Evolutionary conservation across 306 rosid species (phyloP), one percentile per base, ranked within the genome.

Genomic region (Oxytropis ochrocephala): DNA sequence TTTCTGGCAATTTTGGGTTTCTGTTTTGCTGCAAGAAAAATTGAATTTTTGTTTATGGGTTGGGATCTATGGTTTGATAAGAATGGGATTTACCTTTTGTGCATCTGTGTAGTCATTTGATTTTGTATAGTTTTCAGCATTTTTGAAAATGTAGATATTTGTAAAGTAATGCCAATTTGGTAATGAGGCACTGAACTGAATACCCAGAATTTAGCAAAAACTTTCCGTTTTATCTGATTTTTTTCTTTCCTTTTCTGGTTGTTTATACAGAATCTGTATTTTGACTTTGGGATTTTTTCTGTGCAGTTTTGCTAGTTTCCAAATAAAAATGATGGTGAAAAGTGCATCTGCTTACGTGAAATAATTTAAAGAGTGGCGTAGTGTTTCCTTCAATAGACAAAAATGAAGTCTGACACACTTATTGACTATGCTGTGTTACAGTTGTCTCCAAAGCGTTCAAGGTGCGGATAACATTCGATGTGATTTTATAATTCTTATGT

Each of bases 371-470:
- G 64, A 64, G 78, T 65, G 80, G 72, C 73, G 76, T 52, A 57
- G 80, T 56, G 49, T 65, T 65, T 35, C 60, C 72, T 62, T 44
- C 9, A 72, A 73, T 67, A 75, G 67, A 70, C 53, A 73, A 89
- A 84, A 85, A 95, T 95, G 99, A 95, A 86, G 83, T 72, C 97
- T n/a, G 95, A 84, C 36, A 77, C 89, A 30, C 91, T 87, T 78
- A 86, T 95, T 82, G 99, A 95, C 70, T 91, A 86, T 80, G 99
- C 99, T 4, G 86, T 85, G 19, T 81, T 95, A 61, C 97, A 95
- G 38, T 81, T 95, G 86, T 95, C 99, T 21, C 95, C 99, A 5
- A 87, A 82, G 81, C 89, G 89, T 48, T 85, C 99, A 62, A 83
- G 96, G 99, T 89, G 64, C 38, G 83, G 55, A 67, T 51, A 24